Evolutionary conservation across 1,284 basidiomycete species (phyloP).

Genomic region (Rugosomyces carneus): DNA sequence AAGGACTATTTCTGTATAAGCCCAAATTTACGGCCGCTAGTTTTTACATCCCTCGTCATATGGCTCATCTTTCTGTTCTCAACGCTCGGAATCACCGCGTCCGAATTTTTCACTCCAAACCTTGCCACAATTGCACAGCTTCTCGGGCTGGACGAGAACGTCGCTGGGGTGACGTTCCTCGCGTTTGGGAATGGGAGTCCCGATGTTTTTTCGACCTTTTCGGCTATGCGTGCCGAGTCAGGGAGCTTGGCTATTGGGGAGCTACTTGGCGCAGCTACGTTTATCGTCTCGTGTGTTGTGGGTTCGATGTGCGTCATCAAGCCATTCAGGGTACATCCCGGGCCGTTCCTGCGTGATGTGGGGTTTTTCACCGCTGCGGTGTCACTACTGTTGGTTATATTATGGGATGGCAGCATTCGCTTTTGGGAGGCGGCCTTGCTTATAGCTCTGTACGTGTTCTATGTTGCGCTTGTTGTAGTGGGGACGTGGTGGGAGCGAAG

Average conservation of each 20-base stretch:
- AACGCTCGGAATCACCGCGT: constrained; percentile 86
- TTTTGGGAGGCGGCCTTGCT: constrained; percentile 73
- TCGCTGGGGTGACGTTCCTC: constrained; percentile 89
- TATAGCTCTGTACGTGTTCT: constrained; percentile 72
- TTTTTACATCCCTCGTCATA: constrained; percentile 57
- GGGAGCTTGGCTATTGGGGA: constrained; percentile 93
- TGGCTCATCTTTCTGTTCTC: constrained; percentile 86
- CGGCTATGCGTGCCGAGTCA: constrained; percentile 82
- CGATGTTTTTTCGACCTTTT: constrained; percentile 92
- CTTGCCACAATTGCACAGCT: constrained; percentile 79
- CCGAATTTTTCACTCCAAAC: constrained; percentile 95
- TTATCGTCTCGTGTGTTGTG: constrained; percentile 93
- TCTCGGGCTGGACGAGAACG: constrained; percentile 82
- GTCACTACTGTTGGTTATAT: constrained; percentile 63
- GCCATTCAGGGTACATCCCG: constrained; percentile 79
- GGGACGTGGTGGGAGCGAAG: constrained; percentile 74
- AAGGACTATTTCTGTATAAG: constrained; percentile 64
- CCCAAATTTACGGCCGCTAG: constrained; percentile 42
- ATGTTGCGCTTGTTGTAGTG: constrained; percentile 74
- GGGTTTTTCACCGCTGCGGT: constrained; percentile 89
- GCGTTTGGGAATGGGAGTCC: constrained; percentile 94
- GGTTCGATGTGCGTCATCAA: constrained; percentile 95
- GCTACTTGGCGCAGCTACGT: constrained; percentile 90
- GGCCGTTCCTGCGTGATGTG: constrained; percentile 88
- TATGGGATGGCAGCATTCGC: constrained; percentile 74